Conservation (phyloP, 2,329 filamentous ascomycete species). For the Teratosphaeria epicoccoides region DNA sequence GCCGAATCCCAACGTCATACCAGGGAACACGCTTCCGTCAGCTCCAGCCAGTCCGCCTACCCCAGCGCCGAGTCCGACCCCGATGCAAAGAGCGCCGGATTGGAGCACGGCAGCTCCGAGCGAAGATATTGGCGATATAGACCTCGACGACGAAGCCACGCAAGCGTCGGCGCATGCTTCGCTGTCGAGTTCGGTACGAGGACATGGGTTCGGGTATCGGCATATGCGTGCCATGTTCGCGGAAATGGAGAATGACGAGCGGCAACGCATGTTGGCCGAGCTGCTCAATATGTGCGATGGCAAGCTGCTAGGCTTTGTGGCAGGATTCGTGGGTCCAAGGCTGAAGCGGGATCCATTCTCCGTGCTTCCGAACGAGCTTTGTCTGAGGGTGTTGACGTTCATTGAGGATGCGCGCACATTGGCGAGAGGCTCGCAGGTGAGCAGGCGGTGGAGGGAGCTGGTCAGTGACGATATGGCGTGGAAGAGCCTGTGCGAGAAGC, state of each 20-base stretch:
- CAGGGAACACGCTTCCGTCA: conserved; percentile 52
- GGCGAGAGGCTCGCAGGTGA: conserved; percentile 91
- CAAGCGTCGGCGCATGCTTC: conserved; percentile 13
- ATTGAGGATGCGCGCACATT: conserved; percentile 94
- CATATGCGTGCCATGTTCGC: conserved; percentile 73
- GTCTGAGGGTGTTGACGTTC: conserved; percentile 85
- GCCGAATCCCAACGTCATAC: conserved; percentile 40
- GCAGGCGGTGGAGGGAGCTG: conserved; percentile 82
- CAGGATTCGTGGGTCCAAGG: conserved; percentile 86
- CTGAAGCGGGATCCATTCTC: conserved; percentile 95
- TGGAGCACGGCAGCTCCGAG: conserved; percentile 70
- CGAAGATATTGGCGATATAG: conserved; percentile 59
- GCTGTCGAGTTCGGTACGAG: not conserved
- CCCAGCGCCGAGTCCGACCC: conserved; percentile 56
- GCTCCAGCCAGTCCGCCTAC: conserved; percentile 56
- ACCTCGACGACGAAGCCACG: conserved; percentile 17
- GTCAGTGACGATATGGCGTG: conserved; percentile 95
- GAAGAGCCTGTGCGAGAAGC: conserved; percentile 94
- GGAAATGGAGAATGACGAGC: conserved; percentile 62
- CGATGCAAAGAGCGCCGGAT: conserved; percentile 53
- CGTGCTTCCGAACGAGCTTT: conserved; percentile 83
- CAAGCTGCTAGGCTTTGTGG: conserved; percentile 88
- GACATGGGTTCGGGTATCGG: conserved; percentile 41
- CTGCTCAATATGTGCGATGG: conserved; percentile 90
- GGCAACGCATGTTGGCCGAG: conserved; percentile 73